Conservation (phyloP, 208 protist genomes). For the Crithidia acanthocephali region DNA sequence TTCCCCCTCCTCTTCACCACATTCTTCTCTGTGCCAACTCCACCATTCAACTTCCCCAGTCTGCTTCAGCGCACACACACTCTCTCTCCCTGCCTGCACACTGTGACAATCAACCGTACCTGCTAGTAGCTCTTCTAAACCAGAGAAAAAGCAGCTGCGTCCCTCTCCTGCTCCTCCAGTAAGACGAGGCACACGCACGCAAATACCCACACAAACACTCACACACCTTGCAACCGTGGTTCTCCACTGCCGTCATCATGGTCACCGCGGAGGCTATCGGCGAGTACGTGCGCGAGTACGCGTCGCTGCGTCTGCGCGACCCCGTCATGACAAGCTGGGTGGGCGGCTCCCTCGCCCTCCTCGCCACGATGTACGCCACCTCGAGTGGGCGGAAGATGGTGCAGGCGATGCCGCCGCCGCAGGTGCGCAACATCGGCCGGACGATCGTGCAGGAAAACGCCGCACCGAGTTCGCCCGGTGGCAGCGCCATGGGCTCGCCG, state of each 20-base stretch:
- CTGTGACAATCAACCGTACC: too few species aligned
- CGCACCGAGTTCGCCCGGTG: background rate
- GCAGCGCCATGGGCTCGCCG: background rate
- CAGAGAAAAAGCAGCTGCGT: too few species aligned
- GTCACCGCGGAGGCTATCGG: conserved; percentile 18
- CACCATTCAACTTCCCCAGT: too few species aligned
- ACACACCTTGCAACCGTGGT: background rate
- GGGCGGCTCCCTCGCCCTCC: conserved; percentile 33
- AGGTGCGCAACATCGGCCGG: conserved; percentile 12
- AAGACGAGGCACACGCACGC: too few species aligned
- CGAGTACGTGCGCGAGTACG: conserved; percentile 43
- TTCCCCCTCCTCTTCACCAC: too few species aligned
- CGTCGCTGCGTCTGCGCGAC: conserved; percentile 29
- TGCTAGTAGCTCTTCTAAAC: too few species aligned
- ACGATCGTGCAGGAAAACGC: conserved; percentile 2
- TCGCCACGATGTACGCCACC: conserved; percentile 32
- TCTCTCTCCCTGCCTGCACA: too few species aligned
- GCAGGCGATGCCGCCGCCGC: conserved; percentile 23
- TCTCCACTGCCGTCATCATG: conserved; percentile 11
- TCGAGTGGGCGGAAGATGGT: conserved; percentile 31
- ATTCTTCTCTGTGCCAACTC: too few species aligned
- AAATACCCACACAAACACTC: background rate
- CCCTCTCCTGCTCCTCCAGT: too few species aligned
- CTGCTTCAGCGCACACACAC: too few species aligned
- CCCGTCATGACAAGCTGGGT: conserved; percentile 40